Conservation (phyloP, 805 yeast genomes). For the Zygotorulaspora sp. region DNA sequence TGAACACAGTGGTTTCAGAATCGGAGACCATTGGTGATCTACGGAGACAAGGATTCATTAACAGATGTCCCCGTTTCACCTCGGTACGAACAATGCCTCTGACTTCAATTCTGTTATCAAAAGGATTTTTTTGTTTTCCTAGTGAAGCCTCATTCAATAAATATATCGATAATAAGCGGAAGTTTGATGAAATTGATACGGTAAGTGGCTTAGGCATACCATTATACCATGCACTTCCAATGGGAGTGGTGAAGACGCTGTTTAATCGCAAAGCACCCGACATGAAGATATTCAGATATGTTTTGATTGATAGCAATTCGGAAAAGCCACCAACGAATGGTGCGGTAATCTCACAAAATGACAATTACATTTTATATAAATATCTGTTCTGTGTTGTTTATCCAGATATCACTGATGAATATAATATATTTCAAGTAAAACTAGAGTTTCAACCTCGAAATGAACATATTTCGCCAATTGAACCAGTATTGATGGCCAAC, state of each 20-base stretch:
- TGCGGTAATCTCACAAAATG: conserved; percentile 12
- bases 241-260: conserved; percentile 29
- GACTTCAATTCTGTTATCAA: conserved; percentile 33
- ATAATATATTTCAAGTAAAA: conserved; percentile 30
- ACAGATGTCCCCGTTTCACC: conserved; percentile 29
- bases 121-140: conserved; percentile 39
- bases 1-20: conserved; percentile 25
- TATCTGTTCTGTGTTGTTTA: conserved; percentile 35
- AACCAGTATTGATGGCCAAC: conserved; percentile 31
- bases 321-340: conserved; percentile 15
- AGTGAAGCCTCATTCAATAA: conserved; percentile 31
- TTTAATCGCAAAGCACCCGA: conserved; percentile 30
- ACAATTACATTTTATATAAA: conserved; percentile 20
- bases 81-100: conserved; percentile 33
- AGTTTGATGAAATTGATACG: conserved; percentile 21
- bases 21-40: conserved; percentile 30
- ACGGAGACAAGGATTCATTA: conserved; percentile 27
- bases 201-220: conserved; percentile 35
- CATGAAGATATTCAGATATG: conserved; percentile 32
- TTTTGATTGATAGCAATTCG: conserved; percentile 11
- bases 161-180: conserved; percentile 29
- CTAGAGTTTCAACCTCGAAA: conserved; percentile 30
- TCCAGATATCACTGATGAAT: conserved; percentile 21
- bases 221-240: conserved; percentile 33
- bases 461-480: conserved; percentile 16